These are phyloP conservation scores for Leishmania guyanensis DNA, from an alignment of 208 protist genomes.

Conservation along the genomic window DNA sequence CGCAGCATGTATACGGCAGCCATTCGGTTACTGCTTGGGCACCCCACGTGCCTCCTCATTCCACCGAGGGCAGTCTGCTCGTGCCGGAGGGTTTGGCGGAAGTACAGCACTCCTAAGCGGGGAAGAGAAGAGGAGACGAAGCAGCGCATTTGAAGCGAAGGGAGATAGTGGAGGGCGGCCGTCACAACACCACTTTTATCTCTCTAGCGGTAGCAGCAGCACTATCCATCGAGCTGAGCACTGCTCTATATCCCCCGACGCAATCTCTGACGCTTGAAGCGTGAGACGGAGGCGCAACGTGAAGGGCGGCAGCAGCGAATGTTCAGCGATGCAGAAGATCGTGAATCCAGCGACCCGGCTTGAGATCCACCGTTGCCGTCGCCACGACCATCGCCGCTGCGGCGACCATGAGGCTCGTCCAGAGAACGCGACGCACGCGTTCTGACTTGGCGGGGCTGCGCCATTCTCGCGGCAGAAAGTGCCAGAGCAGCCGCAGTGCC, in stretches of 20 bases:
- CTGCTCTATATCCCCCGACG: neutral
- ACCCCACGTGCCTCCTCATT: too few species aligned
- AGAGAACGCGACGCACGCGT: constrained; percentile 28
- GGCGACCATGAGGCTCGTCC: constrained; percentile 32
- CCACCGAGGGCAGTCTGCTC: neutral
- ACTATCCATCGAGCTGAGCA: neutral
- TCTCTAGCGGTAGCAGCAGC: neutral
- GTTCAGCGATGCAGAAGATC: constrained; percentile 17
- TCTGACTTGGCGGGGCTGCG: constrained; percentile 52
- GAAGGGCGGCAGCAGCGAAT: neutral
- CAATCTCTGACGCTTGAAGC: neutral
- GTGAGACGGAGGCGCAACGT: neutral
- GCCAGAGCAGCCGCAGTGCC: constrained; percentile 70
- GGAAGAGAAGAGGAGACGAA: too few species aligned
- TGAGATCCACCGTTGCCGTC: constrained; percentile 16
- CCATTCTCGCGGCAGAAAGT: constrained; percentile 74
- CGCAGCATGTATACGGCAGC: neutral
- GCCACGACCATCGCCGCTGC: constrained; percentile 33
- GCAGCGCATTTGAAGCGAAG: neutral
- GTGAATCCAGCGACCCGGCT: constrained; percentile 15
- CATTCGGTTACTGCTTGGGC: neutral
- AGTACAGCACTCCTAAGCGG: neutral
- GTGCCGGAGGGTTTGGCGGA: neutral
- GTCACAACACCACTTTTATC: neutral
- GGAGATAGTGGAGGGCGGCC: neutral